These are phyloP conservation scores for Candida khao-thaluensis DNA, from an alignment of 805 yeast species.

Conservation along the genomic window DNA sequence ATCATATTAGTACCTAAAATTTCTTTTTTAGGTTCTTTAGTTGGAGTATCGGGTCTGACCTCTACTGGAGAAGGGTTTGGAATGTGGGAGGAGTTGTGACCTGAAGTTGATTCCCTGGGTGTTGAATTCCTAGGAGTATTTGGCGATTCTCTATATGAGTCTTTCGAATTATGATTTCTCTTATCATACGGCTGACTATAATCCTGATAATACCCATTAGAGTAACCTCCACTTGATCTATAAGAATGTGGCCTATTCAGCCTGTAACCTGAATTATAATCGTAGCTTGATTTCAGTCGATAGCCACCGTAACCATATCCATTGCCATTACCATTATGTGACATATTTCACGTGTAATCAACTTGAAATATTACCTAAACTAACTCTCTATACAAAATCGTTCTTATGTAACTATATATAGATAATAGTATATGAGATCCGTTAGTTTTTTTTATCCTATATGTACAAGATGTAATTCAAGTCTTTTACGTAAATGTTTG, in stretches of 20 bases:
- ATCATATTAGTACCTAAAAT: slow-evolving; percentile 31
- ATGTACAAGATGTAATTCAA: too few relatives aligned
- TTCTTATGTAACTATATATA: neutral
- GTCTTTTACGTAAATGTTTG: neutral
- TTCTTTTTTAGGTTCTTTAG: slow-evolving; percentile 39
- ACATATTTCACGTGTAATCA: slow-evolving; percentile 2
- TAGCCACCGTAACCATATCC: slow-evolving; percentile 6
- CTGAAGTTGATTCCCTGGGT: neutral
- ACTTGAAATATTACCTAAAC: neutral
- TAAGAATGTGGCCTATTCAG: slow-evolving; percentile 4
- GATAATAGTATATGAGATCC: neutral
- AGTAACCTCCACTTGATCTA: neutral
- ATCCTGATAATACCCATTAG: slow-evolving; percentile 1
- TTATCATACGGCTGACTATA: slow-evolving; percentile 5
- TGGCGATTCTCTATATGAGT: slow-evolving; percentile 2
- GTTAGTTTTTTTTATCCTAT: too few relatives aligned
- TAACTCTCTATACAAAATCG: neutral
- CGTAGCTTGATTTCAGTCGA: slow-evolving; percentile 6
- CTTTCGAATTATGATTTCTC: neutral
- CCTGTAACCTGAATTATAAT: slow-evolving; percentile 2
- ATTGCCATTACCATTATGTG: slow-evolving; percentile 7
- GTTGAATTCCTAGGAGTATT: neutral
- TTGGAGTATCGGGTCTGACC: neutral
- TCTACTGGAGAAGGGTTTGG: neutral
- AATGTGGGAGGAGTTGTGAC: neutral